Evolutionary conservation across 371 early-diverging fungal species (phyloP), one percentile per base, ranked within the genome.

Genomic region (Mortierella sp.): DNA sequence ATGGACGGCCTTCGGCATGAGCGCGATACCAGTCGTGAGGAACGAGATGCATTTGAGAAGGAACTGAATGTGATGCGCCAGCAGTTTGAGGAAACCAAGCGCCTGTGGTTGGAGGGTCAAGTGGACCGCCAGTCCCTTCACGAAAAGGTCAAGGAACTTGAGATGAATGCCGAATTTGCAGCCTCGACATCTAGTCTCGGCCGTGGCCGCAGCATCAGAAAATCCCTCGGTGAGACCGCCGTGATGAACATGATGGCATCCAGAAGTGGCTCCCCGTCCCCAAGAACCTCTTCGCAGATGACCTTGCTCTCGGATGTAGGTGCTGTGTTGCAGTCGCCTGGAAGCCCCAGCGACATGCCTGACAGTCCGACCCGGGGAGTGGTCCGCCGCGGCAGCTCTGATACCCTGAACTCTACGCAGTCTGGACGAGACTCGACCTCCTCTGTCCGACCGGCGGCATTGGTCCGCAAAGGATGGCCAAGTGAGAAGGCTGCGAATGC

Each of bases 381-480:
- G 46, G 55, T 43, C 4, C 70, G 70, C 42, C 70, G 76, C n/a
- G 65, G 63, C 14, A 76, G 78, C 51, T 49, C 62, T 21, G 78
- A 76, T 58, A 65, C 70, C 6, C 61, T 50, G n/a, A 28, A 37
- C 21, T 72, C 72, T 4, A 43, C 39, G 50, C 57, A 56, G 31
- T 62, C 68, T 17, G 71, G 72, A 12, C 75, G 75, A 15, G 78
- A 76, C 17, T 76, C 78, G 24, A 59, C 50, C 19, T 70, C 70
- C 6, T 47, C 70, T 11, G 43, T 42, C 7, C 56, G 78, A 11
- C 78, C 78, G 14, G 57, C 76, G 21, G 70, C 78, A 1, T 30
- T 65, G 70, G 78, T 76, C 6, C 60, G 78, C 21, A 76, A 76
- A 50, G 78, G 78, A 11, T 76, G 78, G 78, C 78, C 78, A 43